Evolutionary conservation across 73 alveolate genomes (phyloP).

Genomic region (Urostyla sp.): DNA sequence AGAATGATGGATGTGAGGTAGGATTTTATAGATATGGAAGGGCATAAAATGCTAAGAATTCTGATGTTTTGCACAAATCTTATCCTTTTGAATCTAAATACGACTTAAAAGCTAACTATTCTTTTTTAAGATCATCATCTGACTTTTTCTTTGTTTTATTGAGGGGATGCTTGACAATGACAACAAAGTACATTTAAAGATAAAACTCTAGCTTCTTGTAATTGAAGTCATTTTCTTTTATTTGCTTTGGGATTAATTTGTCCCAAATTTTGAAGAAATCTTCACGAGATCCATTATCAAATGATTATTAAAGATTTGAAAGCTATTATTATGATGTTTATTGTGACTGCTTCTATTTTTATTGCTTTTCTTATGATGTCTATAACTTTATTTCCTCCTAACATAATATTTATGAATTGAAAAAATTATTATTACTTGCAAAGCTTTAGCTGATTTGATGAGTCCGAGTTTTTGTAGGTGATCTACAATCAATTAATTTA

Average conservation of each 20-base stretch:
- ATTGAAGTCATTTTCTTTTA: constrained; percentile 37
- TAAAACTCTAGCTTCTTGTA: constrained; percentile 80
- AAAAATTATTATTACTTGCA: too few species aligned
- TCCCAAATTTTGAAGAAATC: constrained; percentile 42
- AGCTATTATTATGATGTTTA: too few species aligned
- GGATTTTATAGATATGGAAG: constrained; percentile 91
- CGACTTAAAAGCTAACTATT: constrained; percentile 82
- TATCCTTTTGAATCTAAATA: constrained; percentile 84
- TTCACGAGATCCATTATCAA: constrained; percentile 36
- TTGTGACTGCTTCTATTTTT: too few species aligned
- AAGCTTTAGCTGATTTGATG: too few species aligned
- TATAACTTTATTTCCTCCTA: too few species aligned
- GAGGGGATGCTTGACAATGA: constrained; percentile 75
- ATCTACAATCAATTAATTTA: too few species aligned
- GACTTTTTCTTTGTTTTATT: constrained; percentile 47
- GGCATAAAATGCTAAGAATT: constrained; percentile 92
- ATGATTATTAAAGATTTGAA: too few species aligned
- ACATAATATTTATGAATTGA: too few species aligned
- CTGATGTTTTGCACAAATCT: constrained; percentile 84
- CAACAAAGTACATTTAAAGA: constrained; percentile 81
- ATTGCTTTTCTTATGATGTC: too few species aligned
- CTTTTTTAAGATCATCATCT: constrained; percentile 64
- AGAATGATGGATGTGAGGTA: constrained; percentile 76
- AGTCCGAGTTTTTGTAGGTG: too few species aligned
- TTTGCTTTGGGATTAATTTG: constrained; percentile 5